Evolutionary conservation across 331 rosid genomes (phyloP).

Genomic region (Telfairia occidentalis): DNA sequence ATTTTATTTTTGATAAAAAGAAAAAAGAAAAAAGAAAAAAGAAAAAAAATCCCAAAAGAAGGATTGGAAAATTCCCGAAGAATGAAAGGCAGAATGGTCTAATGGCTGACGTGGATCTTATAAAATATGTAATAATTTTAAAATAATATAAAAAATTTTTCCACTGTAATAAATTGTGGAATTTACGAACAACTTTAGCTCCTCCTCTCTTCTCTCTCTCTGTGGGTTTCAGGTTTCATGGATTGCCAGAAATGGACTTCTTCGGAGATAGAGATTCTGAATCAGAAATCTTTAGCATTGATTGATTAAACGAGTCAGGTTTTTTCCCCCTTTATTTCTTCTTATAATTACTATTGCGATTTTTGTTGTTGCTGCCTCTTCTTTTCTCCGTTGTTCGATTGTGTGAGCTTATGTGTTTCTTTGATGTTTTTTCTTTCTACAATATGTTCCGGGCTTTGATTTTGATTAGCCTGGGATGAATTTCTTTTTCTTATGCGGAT

Average conservation of each 20-base stretch:
- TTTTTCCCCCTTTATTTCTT: not conserved
- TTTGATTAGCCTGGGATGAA: not conserved
- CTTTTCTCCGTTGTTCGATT: not conserved
- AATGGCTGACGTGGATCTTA: not conserved
- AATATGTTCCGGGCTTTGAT: not conserved
- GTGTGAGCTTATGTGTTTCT: not conserved
- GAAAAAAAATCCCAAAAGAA: not conserved
- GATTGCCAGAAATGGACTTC: not conserved
- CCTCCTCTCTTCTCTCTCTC: not conserved
- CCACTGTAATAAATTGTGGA: not conserved
- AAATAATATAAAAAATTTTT: not conserved
- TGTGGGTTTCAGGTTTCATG: not conserved
- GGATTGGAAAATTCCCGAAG: not conserved
- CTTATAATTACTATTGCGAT: not conserved
- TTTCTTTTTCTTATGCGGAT: not conserved
- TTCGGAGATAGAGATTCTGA: not conserved
- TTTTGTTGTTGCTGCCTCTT: not conserved
- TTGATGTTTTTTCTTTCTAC: not conserved
- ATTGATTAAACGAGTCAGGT: slow-evolving; percentile 9
- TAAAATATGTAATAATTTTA: not conserved
- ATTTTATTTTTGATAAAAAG: not conserved
- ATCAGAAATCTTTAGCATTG: slow-evolving; percentile 5
- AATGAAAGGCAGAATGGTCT: not conserved
- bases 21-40: not conserved
- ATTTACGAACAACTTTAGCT: slow-evolving; percentile 4